phyloP scores from a whole-genome alignment of 2,329 filamentous ascomycete species.

The Sphaceloma murrayae region DNA sequence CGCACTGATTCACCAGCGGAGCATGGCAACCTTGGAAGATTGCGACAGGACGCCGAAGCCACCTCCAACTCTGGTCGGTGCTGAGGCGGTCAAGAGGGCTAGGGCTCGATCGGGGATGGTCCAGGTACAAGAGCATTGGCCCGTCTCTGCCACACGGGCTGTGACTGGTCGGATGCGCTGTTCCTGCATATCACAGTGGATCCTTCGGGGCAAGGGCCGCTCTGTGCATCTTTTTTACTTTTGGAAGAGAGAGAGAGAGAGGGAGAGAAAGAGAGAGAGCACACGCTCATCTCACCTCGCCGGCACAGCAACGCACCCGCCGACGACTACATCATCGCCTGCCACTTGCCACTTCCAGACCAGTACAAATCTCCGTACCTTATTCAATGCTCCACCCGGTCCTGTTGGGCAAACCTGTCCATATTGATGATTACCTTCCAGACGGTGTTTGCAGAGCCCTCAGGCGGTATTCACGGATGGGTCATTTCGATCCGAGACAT shows the following conservation, averaged over 20 bases:
- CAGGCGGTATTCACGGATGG: too few relatives aligned
- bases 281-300: neutral
- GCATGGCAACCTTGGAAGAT: too few relatives aligned
- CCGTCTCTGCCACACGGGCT: slow-evolving; percentile 9
- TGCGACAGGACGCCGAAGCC: slow-evolving; percentile 10
- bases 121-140: slow-evolving; percentile 12
- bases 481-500: slow-evolving; percentile 5
- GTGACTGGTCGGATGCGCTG: slow-evolving; percentile 9
- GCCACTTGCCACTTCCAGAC: neutral
- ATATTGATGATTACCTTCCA: neutral
- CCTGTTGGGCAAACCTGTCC: neutral
- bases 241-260: too few relatives aligned
- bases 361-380: slow-evolving; percentile 4
- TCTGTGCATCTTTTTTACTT: too few relatives aligned
- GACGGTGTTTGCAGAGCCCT: neutral
- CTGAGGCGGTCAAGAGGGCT: slow-evolving; percentile 6
- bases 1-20: too few relatives aligned
- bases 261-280: neutral
- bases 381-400: neutral
- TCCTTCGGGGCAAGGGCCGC: too few relatives aligned
- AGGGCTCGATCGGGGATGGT: slow-evolving; percentile 1
- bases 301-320: slow-evolving; percentile 11
- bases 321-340: neutral
- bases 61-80: slow-evolving; percentile 13
- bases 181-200: slow-evolving; percentile 15